Evolutionary conservation across 257 asterid species (phyloP).

Genomic region (Schizonepeta tenuifolia): DNA sequence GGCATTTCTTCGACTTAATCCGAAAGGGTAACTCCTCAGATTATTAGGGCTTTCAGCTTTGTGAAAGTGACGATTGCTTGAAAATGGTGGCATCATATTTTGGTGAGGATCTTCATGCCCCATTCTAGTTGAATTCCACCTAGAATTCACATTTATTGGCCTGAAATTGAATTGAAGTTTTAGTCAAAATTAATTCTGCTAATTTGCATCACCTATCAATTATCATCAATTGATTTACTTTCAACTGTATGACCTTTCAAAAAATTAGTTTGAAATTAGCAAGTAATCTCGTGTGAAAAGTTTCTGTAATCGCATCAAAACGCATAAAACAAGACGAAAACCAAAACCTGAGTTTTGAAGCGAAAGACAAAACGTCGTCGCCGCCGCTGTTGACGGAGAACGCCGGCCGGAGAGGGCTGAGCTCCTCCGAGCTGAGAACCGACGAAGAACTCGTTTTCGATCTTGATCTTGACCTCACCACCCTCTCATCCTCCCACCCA

Average conservation of each 20-base stretch:
- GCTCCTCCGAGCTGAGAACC: constrained; percentile 71
- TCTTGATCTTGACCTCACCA: constrained; percentile 60
- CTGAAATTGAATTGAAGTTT: constrained; percentile 38
- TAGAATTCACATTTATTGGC: constrained; percentile 62
- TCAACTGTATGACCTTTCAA: not conserved
- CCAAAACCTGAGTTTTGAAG: constrained; percentile 62
- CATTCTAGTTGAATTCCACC: constrained; percentile 47
- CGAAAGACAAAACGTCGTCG: constrained; percentile 56
- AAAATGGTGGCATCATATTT: constrained; percentile 39
- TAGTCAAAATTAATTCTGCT: not conserved
- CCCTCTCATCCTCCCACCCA: constrained; percentile 62
- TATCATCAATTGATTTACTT: not conserved
- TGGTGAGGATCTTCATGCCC: constrained; percentile 41
- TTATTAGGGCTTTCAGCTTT: constrained; percentile 38
- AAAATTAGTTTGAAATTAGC: not conserved
- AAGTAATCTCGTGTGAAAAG: not conserved
- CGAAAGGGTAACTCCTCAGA: constrained; percentile 45
- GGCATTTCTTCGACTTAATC: constrained; percentile 52
- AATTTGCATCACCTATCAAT: too few relatives aligned
- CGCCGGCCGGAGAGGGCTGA: constrained; percentile 73
- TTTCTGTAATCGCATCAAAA: not conserved
- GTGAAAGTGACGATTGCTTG: constrained; percentile 34
- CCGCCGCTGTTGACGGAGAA: constrained; percentile 38
- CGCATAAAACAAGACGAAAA: not conserved
- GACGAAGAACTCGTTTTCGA: constrained; percentile 75